Conservation (phyloP, 768 basidiomycete species). For the Amanita molliuscula region DNA sequence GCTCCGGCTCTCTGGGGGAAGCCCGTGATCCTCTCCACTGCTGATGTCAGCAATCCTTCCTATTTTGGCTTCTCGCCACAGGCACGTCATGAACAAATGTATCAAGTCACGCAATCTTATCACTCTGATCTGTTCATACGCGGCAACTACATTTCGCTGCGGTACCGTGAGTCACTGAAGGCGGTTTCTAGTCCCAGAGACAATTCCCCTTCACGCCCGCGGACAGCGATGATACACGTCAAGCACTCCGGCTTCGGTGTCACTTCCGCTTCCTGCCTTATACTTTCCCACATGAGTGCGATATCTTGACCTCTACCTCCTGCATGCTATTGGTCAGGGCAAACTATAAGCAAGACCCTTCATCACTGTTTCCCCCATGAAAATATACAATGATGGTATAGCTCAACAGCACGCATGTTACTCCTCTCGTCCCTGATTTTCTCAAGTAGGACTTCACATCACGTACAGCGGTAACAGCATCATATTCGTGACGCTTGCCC, state of each 20-base stretch:
- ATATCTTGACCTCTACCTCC: not conserved
- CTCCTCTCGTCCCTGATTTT: not conserved
- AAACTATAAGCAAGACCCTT: not conserved
- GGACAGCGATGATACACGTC: constrained; percentile 7
- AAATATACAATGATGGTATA: not conserved
- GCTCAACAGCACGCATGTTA: not conserved
- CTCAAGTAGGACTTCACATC: not conserved
- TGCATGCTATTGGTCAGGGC: not conserved
- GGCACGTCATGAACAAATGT: constrained; percentile 13
- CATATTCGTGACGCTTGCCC: not conserved
- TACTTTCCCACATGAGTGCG: not conserved
- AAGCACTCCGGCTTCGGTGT: not conserved
- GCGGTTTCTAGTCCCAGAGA: not conserved
- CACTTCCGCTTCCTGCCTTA: not conserved
- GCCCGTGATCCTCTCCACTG: constrained; percentile 14
- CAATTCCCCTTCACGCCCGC: constrained; percentile 3
- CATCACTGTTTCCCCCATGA: not conserved
- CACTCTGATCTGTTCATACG: constrained; percentile 8
- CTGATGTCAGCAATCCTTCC: constrained; percentile 6
- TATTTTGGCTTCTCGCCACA: constrained; percentile 8
- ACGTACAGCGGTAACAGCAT: not conserved
- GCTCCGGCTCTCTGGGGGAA: constrained; percentile 24
- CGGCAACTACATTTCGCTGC: constrained; percentile 7
- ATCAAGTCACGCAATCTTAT: constrained; percentile 14
- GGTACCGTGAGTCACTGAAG: constrained; percentile 5